phyloP scores from a whole-genome alignment of 129 eudicot species.

The Flaveria sonorensis region DNA sequence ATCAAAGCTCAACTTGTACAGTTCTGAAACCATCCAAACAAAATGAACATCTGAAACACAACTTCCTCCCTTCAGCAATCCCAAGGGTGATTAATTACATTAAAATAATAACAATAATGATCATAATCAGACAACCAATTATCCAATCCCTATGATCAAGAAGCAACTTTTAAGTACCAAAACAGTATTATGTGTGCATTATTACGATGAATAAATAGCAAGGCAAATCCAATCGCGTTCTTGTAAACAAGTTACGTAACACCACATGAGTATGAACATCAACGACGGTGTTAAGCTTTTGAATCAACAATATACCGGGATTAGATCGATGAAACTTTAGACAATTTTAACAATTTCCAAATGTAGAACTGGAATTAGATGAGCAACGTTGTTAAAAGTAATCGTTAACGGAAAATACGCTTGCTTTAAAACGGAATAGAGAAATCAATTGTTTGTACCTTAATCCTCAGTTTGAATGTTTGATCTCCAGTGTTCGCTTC shows the following conservation, averaged over 20 bases:
- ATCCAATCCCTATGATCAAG: background rate
- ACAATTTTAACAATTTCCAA: no score
- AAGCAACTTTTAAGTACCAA: background rate
- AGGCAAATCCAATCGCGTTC: no score
- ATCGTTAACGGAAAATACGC: background rate
- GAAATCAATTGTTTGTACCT: conserved; percentile 23
- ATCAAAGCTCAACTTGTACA: background rate
- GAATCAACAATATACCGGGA: no score
- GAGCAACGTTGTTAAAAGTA: background rate
- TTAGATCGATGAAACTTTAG: no score
- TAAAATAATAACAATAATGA: no score
- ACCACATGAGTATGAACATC: background rate
- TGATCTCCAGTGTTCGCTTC: conserved; percentile 14
- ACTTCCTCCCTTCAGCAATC: background rate
- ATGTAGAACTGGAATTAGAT: no score
- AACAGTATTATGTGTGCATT: no score
- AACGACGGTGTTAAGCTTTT: no score
- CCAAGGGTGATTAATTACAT: background rate
- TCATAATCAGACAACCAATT: no score
- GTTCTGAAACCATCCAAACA: background rate
- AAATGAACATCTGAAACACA: background rate
- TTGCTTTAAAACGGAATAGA: background rate
- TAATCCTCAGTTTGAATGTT: background rate
- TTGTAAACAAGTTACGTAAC: no score
- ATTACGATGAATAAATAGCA: no score